Percentiles rank a stretch among this genome's conserved stretches.
These are phyloP conservation scores for Melastoma candidum DNA, from an alignment of 441 rosid species.

Conservation along the genomic window DNA sequence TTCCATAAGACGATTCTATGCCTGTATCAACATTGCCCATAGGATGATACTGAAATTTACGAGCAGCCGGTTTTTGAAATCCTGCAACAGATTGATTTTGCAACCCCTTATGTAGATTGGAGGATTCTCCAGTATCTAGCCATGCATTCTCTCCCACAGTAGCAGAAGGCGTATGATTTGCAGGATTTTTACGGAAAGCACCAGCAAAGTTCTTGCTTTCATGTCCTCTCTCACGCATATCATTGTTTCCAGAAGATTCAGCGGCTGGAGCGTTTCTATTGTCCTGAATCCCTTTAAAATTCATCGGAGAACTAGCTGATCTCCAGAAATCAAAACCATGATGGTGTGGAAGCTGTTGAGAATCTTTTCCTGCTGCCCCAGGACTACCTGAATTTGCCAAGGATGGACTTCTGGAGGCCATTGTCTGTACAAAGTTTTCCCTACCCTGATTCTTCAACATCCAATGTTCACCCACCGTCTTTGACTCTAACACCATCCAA, in stretches of 20 bases:
- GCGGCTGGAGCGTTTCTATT: conserved; percentile 22
- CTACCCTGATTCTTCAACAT: conserved; percentile 1
- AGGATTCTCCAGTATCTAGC: conserved; percentile 38
- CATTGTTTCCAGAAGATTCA: conserved; percentile 40
- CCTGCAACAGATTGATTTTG: conserved; percentile 35
- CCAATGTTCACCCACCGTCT: background rate
- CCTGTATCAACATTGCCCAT: conserved; percentile 68
- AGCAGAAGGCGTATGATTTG: conserved; percentile 24
- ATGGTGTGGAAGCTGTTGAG: conserved; percentile 13
- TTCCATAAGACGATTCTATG: conserved; percentile 32
- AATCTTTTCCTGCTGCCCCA: conserved; percentile 12
- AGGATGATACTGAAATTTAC: conserved; percentile 84
- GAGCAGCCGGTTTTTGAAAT: conserved; percentile 41
- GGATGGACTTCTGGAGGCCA: conserved; percentile 1
- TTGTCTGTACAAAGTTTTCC: background rate
- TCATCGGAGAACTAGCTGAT: conserved; percentile 11
- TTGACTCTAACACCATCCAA: background rate
- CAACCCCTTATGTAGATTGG: conserved; percentile 31
- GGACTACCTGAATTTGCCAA: conserved; percentile 1
- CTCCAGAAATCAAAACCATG: conserved; percentile 16
- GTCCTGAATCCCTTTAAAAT: conserved; percentile 13
- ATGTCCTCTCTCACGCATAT: conserved; percentile 21
- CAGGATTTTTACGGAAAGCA: conserved; percentile 24
- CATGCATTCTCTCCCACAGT: conserved; percentile 28
- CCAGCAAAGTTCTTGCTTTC: conserved; percentile 27